Evolutionary conservation across 2,329 filamentous ascomycete species (phyloP), one percentile per base, ranked within the genome.

Genomic region (Sclerotiophoma versabilis): DNA sequence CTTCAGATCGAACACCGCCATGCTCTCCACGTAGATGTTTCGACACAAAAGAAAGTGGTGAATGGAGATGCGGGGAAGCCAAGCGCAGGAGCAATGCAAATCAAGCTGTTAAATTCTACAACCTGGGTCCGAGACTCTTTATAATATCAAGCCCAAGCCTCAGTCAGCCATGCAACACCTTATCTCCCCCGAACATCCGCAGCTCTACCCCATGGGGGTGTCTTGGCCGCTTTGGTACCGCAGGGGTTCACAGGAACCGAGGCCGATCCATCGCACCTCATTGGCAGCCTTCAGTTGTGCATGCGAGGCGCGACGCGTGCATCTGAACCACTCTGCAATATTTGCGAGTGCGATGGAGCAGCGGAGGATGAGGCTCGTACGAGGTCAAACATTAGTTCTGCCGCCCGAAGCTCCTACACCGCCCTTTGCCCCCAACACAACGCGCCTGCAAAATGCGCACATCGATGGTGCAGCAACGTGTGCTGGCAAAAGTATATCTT

Each of bases 1-100:
- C 58, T 71, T 72, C 19, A 73, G 44, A 41, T 73, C 64, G 37
- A 73, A 73, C 11, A 63, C 9, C 2, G 64, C 56, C 68, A 71
- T 71, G 4, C 19, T 67, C 20, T 14, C 1, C 3, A n/a, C 10
- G 7, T 5, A 15, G 9, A 14, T 6, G 4, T 14, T 29, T 37
- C 15, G 15, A 19, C 22, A n/a, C 33, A 25, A 23, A 14, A 5
- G 22, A 12, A 11, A 14, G 26, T 9, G 5, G 17, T 33, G 26
- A 22, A 23, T 9, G 22, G 19, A 4, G 33, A 29, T 33, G 29
- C 26, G 34, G 27, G 34, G 45, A 46, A 42, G 41, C 27, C 30
- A 29, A 49, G 39, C 5, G 37, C 15, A 33, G 22, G 12, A 20
- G 6, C n/a, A 27, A 33, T 12, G 12, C 20, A 37, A 19, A 44